Percentiles rank a stretch among this genome's conserved stretches.
Evolutionary conservation across 2,329 filamentous ascomycete genomes (phyloP).

Genomic region (Podosphaera xanthii): DNA sequence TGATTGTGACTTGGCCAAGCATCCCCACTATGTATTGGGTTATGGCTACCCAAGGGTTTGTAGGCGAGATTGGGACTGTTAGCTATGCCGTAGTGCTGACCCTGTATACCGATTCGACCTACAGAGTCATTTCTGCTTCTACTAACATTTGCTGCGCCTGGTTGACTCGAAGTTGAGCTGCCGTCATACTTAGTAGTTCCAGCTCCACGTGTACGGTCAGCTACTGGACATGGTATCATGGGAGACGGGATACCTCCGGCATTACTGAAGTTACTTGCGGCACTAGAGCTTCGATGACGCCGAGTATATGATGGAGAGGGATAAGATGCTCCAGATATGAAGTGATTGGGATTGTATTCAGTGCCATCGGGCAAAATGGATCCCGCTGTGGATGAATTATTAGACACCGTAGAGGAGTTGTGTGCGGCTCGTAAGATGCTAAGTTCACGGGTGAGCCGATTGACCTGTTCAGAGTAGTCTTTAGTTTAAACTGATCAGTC

Average conservation of each 20-base stretch:
- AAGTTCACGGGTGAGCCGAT: slow-evolving; percentile 77
- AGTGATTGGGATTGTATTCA: slow-evolving; percentile 26
- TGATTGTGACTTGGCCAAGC: background rate
- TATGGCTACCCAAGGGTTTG: background rate
- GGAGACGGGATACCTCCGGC: slow-evolving; percentile 16
- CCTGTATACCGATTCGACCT: too few species aligned
- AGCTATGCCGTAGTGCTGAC: background rate
- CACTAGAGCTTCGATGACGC: slow-evolving; percentile 34
- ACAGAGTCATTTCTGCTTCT: background rate
- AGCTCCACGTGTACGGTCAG: slow-evolving; percentile 10
- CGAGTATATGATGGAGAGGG: slow-evolving; percentile 30
- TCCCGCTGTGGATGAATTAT: slow-evolving; percentile 35
- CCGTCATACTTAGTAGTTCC: background rate
- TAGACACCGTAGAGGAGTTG: slow-evolving; percentile 42
- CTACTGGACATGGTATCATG: slow-evolving; percentile 21
- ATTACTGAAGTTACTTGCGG: slow-evolving; percentile 18
- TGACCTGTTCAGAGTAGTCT: slow-evolving; percentile 36
- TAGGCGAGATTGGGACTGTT: background rate
- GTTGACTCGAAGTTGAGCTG: background rate
- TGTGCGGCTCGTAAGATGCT: slow-evolving; percentile 53
- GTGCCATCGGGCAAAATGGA: slow-evolving; percentile 25
- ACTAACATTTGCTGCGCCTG: background rate
- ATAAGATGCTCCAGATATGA: slow-evolving; percentile 33
- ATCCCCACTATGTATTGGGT: background rate
- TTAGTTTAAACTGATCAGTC: background rate